Base-by-base conservation (phyloP, 1,284 basidiomycete species). In the Lentinula novae-zelandiae region DNA sequence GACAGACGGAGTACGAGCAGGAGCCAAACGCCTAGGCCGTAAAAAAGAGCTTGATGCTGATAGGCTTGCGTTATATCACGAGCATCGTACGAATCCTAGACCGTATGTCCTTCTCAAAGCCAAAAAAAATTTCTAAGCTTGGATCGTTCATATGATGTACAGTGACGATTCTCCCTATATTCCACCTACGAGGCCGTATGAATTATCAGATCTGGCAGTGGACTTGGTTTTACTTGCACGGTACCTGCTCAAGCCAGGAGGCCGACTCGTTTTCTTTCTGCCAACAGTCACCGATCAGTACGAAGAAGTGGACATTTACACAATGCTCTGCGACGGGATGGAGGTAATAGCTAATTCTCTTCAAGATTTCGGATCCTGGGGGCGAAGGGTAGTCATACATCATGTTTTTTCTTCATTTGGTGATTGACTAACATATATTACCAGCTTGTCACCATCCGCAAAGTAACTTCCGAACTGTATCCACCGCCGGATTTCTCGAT, bases 311-410 rank as follows among this genome's bases (percentile, higher is more conserved):
- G 95, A 98, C 69, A 78, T 97, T 1, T 73, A 83, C 34, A 80
- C 86, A 0, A 81, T 87, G 76, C 73, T 89, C 2, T 90, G 89
- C 66, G 88, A 92, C 39, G 95, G 95, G 0, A 95, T 99, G 89
- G 87, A 87, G 67, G 75, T 95, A 13, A 82, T 95, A 34, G 89
- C 91, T 0, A 97, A 98, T 71, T 95, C 92, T 48, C 75, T 95
- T 66, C 96, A 99, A 74, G 89, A 93, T 70, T 99, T 98, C 72
- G 96, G 95, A 10, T 90, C 89, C 42, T 99, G 96, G 96, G 95
- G 95, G 2, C 81, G 96, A 63, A 77, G 95, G 70, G 94, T 95
- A 69, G 74, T 50, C 27, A 31, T 27, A 27, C 27, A 38, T 54
- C 44, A 36, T 39, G 22, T 7, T 54, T 39, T 57, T 34, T 40